These are phyloP conservation scores for Ramaria sp. DNA, from an alignment of 768 basidiomycete genomes.

Conservation along the genomic window DNA sequence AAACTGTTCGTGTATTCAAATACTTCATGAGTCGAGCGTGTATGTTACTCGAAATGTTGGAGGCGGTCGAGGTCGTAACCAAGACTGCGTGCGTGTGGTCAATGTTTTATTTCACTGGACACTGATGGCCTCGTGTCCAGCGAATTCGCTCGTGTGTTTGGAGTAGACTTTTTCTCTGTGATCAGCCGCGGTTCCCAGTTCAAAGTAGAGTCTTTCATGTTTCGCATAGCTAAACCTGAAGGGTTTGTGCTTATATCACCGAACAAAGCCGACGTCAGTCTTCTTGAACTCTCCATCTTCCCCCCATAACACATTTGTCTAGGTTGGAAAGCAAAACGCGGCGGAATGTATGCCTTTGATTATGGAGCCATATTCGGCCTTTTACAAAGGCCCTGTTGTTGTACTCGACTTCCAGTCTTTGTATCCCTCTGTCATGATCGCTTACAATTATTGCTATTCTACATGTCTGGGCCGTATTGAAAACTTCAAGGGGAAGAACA, in stretches of 20 bases:
- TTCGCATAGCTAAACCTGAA: constrained; percentile 94
- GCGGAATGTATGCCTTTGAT: constrained; percentile 94
- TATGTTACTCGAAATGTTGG: constrained; percentile 70
- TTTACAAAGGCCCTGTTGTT: constrained; percentile 84
- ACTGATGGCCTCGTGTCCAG: constrained; percentile 29
- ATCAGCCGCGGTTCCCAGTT: constrained; percentile 93
- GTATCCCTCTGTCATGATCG: constrained; percentile 97
- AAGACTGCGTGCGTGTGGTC: constrained; percentile 68
- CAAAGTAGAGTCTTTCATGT: constrained; percentile 99
- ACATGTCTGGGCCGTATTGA: constrained; percentile 85
- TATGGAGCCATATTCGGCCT: constrained; percentile 88
- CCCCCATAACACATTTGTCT: constrained; percentile 7
- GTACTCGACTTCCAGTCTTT: constrained; percentile 95
- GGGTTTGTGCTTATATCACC: constrained; percentile 86
- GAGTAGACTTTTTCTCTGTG: constrained; percentile 94
- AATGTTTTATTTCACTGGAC: not conserved
- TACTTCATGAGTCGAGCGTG: constrained; percentile 57
- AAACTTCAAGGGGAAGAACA: constrained; percentile 81
- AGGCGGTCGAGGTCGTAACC: constrained; percentile 69
- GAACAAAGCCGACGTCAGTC: constrained; percentile 66
- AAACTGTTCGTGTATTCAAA: constrained; percentile 41
- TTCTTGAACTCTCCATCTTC: not conserved
- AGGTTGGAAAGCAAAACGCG: constrained; percentile 95
- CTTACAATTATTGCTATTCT: constrained; percentile 95
- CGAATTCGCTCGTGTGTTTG: constrained; percentile 95